These are phyloP conservation scores for Colletotrichum musicola DNA, from an alignment of 2,329 filamentous ascomycete genomes.

Conservation along the genomic window DNA sequence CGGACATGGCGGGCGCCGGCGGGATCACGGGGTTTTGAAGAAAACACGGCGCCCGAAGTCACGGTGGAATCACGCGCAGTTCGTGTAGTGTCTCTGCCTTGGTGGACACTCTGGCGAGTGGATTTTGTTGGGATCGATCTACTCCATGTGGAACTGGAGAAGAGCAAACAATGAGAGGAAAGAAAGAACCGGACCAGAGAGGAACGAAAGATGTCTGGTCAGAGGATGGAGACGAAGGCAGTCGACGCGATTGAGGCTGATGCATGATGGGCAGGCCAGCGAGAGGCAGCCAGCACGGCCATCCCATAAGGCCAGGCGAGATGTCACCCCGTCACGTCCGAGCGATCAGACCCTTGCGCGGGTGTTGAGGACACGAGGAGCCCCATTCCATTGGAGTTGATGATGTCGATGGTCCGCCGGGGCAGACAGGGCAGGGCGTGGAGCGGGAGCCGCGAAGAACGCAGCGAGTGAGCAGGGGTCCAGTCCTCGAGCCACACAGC, in stretches of 20 bases:
- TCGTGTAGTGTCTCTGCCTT: neutral
- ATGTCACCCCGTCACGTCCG: constrained; percentile 9
- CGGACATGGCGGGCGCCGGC: constrained; percentile 23
- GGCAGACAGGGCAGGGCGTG: neutral
- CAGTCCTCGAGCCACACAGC: no score
- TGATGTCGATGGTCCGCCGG: constrained; percentile 10
- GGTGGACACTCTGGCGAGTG: neutral
- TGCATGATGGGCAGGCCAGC: constrained; percentile 1
- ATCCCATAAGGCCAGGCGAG: constrained; percentile 1
- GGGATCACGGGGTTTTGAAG: constrained; percentile 7
- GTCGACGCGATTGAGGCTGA: constrained; percentile 29
- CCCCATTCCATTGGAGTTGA: constrained; percentile 7
- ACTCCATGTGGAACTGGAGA: neutral
- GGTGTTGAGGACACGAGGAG: constrained; percentile 15
- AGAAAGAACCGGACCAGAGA: neutral
- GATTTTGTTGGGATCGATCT: neutral
- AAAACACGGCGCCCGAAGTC: constrained; percentile 11
- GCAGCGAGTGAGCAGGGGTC: no score
- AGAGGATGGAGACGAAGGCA: neutral
- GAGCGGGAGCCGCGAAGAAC: no score
- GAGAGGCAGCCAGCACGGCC: constrained; percentile 34
- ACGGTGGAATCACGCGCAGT: neutral
- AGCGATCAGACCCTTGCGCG: constrained; percentile 20
- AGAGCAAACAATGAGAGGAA: neutral
- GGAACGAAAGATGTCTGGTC: neutral